phyloP scores from a whole-genome alignment of 768 basidiomycete species.

The Calocybe cyanea region DNA sequence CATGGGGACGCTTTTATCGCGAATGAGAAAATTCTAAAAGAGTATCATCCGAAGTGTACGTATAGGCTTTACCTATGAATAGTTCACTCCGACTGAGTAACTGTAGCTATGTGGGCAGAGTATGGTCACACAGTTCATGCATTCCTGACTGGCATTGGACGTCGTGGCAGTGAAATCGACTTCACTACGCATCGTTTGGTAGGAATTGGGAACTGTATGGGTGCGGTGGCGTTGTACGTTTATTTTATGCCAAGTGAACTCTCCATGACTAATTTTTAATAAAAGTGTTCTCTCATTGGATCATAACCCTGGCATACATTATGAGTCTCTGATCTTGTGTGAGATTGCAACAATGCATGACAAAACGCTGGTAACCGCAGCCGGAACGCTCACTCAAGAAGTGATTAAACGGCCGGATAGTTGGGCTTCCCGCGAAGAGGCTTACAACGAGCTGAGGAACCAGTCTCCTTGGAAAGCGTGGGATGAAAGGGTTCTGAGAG shows the following conservation, averaged over 20 bases:
- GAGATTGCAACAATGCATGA: constrained; percentile 41
- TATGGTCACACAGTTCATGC: constrained; percentile 49
- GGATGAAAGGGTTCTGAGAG: constrained; percentile 44
- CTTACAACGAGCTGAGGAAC: constrained; percentile 32
- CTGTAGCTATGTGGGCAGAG: constrained; percentile 51
- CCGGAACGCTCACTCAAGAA: constrained; percentile 24
- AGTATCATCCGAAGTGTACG: constrained; percentile 41
- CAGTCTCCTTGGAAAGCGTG: constrained; percentile 41
- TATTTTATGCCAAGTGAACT: not conserved
- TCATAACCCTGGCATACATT: constrained; percentile 36
- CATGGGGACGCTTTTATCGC: constrained; percentile 48
- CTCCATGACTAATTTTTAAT: not conserved
- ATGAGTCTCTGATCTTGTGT: too few species aligned
- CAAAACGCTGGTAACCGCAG: constrained; percentile 15
- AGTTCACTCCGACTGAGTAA: not conserved
- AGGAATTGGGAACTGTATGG: constrained; percentile 48
- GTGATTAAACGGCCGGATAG: constrained; percentile 41
- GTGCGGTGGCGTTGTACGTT: constrained; percentile 39
- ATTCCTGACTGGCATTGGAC: constrained; percentile 44
- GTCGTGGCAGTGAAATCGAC: constrained; percentile 45
- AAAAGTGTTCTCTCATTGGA: constrained; percentile 38
- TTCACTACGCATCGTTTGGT: constrained; percentile 45
- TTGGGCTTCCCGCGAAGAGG: constrained; percentile 50
- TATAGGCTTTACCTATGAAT: too few species aligned
- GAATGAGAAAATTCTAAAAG: constrained; percentile 42